phyloP scores from a whole-genome alignment of 2,329 filamentous ascomycete genomes.

The Fusarium begoniae region DNA sequence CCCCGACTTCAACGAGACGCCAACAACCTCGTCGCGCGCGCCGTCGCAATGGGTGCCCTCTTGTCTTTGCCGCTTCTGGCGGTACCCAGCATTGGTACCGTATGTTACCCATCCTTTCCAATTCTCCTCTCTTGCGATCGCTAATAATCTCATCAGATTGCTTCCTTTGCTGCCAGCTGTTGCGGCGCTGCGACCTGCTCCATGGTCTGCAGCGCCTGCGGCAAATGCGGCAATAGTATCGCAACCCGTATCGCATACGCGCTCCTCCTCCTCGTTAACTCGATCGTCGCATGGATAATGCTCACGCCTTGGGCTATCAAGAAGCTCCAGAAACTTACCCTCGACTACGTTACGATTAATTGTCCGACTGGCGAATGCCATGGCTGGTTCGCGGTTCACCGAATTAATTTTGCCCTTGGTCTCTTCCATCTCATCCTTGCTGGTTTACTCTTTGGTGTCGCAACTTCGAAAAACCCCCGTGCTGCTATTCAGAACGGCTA shows the following conservation, averaged over 20 bases:
- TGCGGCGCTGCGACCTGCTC: constrained; percentile 97
- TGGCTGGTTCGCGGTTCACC: constrained; percentile 95
- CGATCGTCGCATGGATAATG: constrained; percentile 98
- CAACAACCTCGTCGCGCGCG: constrained; percentile 5
- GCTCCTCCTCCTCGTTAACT: constrained; percentile 93
- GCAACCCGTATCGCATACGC: constrained; percentile 97
- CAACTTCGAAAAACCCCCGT: constrained; percentile 85
- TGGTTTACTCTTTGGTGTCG: constrained; percentile 84
- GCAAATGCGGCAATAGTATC: constrained; percentile 96
- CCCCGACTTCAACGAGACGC: neutral
- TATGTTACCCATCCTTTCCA: constrained; percentile 58
- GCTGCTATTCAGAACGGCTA: constrained; percentile 96
- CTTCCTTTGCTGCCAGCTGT: constrained; percentile 86
- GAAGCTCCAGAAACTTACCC: constrained; percentile 88
- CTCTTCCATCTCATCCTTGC: constrained; percentile 92
- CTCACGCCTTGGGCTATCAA: constrained; percentile 98
- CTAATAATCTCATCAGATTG: constrained; percentile 60
- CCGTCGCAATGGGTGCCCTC: constrained; percentile 80
- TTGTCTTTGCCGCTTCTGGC: constrained; percentile 90
- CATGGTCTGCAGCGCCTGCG: constrained; percentile 93
- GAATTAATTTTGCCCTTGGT: constrained; percentile 97
- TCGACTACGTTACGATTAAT: constrained; percentile 96
- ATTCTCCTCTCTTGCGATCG: neutral
- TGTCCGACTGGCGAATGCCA: constrained; percentile 92
- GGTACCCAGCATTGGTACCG: constrained; percentile 84